Base-by-base conservation (phyloP, 2,329 filamentous ascomycete genomes). In the Pyrenophora seminiperda region DNA sequence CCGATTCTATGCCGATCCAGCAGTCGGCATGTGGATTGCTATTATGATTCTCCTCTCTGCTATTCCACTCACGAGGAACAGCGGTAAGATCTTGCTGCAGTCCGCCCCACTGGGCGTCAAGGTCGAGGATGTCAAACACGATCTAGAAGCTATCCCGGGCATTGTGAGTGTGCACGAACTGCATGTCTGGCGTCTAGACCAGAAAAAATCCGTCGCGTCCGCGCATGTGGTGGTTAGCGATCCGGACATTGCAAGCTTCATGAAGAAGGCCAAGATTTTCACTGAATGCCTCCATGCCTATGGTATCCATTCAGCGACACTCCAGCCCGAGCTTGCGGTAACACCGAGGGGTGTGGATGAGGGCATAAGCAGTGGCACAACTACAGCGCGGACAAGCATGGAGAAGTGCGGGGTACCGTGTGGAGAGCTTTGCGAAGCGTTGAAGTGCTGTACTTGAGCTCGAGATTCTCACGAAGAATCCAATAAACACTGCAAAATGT, bases 101-200 rank as follows among this genome's bases (percentile, higher is more conserved):
- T 85, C 83, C 51, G 84, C 83, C 0, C 88, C 88, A 0, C 66
- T 70, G 0, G 84, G 82, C 1, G 78, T 90, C 2, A 77, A 82
- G 3, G 63, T 85, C 0, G 78, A 80, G 0, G 83, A 90, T 48
- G 79, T 91, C 37, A 84, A 83, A 61, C 81, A 87, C 52, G 87
- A 90, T 56, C 75, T 91, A 1, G 85, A 89, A 65, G 83, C 79
- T 71, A 84, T 90, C 29, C 80, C 83, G 0, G 87, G 87, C 0
- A 79, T 91, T 14, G 68, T 82, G 15, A 84, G 84, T 0, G 79
- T 91, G 11, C 87, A 90, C 56, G 86, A 91, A 59, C 76, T 91
- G 13, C 87, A 90, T 59, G 82, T 90, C 54, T 91, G 89, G 88
- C 80, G 84, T 2, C 77, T 91, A 3, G 84, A 88, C 63, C 87